These are phyloP conservation scores for Lactarius hengduanensis DNA, from an alignment of 768 basidiomycete species.

Conservation along the genomic window DNA sequence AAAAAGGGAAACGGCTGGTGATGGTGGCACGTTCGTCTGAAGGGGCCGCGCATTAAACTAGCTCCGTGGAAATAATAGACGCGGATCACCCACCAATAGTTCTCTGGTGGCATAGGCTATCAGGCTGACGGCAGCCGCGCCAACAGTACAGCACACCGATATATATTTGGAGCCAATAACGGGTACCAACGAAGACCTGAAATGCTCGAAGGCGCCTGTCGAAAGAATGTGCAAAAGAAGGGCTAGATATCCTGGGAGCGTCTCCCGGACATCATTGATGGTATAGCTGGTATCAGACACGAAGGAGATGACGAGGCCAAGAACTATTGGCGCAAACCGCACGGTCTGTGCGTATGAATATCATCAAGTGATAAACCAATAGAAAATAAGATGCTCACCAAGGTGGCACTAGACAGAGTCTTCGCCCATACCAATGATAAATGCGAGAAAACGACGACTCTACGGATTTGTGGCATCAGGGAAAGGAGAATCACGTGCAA, in stretches of 20 bases:
- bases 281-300: conserved; percentile 51
- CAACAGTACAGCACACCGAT: conserved; percentile 55
- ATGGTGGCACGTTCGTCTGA: conserved; percentile 37
- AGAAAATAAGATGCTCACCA: conserved; percentile 39
- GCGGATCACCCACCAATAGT: conserved; percentile 47
- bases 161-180: conserved; percentile 57
- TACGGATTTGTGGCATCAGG: conserved; percentile 34
- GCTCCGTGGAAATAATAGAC: not conserved
- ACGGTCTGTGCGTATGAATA: conserved; percentile 42
- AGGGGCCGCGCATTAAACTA: not conserved
- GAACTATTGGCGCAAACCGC: conserved; percentile 46
- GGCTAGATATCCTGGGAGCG: conserved; percentile 66
- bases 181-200: conserved; percentile 55
- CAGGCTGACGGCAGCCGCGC: conserved; percentile 60
- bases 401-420: conserved; percentile 47
- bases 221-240: conserved; percentile 57
- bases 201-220: conserved; percentile 62
- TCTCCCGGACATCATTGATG: conserved; percentile 43
- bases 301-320: conserved; percentile 55
- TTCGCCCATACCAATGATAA: conserved; percentile 69
- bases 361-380: conserved; percentile 12
- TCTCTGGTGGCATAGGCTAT: conserved; percentile 63
- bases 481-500: conserved; percentile 6
- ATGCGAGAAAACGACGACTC: conserved; percentile 67
- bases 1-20: conserved; percentile 54